Conservation (phyloP, 2,329 filamentous ascomycete genomes). For the Phaeosphaeria sp. region DNA sequence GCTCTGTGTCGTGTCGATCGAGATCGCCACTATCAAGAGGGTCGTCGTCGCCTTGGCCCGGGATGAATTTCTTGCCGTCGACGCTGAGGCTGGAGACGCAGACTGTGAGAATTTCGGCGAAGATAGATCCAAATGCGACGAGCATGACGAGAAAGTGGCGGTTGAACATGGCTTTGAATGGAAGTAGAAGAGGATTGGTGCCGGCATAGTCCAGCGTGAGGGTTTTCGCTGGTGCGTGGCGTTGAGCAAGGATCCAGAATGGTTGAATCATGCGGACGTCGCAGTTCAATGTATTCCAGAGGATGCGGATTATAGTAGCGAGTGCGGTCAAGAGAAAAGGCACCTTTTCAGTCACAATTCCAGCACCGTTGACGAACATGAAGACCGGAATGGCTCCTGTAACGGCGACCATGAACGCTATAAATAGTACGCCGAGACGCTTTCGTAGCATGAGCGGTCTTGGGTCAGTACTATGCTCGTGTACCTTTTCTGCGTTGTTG, state of each 20-base stretch:
- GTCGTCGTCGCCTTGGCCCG: constrained; percentile 30
- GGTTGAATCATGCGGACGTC: constrained; percentile 77
- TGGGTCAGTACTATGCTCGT: constrained; percentile 57
- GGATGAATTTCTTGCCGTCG: constrained; percentile 67
- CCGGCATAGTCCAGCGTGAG: constrained; percentile 77
- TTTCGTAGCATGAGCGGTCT: constrained; percentile 73
- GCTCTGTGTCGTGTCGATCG: constrained; percentile 42
- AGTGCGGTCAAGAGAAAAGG: constrained; percentile 71
- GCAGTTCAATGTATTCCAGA: constrained; percentile 73
- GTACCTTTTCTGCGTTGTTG: constrained; percentile 57
- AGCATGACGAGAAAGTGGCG: constrained; percentile 70
- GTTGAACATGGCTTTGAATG: constrained; percentile 68
- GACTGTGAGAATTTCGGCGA: constrained; percentile 76
- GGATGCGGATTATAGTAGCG: constrained; percentile 71
- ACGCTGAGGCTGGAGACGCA: constrained; percentile 72
- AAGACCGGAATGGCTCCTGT: constrained; percentile 65
- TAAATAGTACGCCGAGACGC: constrained; percentile 66
- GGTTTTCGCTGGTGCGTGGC: constrained; percentile 70
- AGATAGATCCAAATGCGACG: constrained; percentile 73
- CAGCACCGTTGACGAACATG: constrained; percentile 64
- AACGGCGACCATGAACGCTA: constrained; percentile 65
- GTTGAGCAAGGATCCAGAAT: constrained; percentile 72
- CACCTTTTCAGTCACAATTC: constrained; percentile 64
- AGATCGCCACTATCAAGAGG: background rate
- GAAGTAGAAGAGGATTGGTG: constrained; percentile 71